Evolutionary conservation across 768 basidiomycete species (phyloP), one percentile per base, ranked within the genome.

Genomic region (Kwoniella botswanensis): DNA sequence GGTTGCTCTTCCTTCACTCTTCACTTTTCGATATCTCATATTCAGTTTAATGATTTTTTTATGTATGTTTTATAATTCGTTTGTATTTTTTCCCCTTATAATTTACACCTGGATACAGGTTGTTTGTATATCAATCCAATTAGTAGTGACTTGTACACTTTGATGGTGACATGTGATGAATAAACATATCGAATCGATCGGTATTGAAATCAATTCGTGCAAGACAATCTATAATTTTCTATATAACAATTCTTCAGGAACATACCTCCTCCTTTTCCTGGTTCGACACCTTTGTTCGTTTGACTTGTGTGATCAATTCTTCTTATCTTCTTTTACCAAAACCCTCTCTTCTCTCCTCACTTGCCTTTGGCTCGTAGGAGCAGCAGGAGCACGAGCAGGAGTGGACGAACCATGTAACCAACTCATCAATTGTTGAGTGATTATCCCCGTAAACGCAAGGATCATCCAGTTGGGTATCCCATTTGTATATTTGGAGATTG

Each of bases 381-480:
- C 54, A 29, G 41, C 24, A 17, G 55, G 13, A 44, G 55, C 42
- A 64, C 22, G 44, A 22, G 55, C 17, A 10, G 63, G 50, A 29
- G 50, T 22, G 21, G 65, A 15, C 18, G 41, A 35, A 29, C 12
- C 35, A 22, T 68, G 62, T 56, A 75, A 46, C 65, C 65, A 75
- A 24, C 50, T 59, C 55, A 71, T 41, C 2, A 73, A 11, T 17
- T 53, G 21, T 35, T 73, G 67, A 17, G 56, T 63, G 1, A 63
- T 10, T 13, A 58, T 15, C 11, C 71, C 68, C 44, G 46, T 41
- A 15, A 63, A 21, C 2, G 65, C 15, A 44, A 75, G 29, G 17
- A 65, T 54, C 4, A 63, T 43, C 68, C 68, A 70, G 21, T 21
- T 54, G 13, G 74, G 74, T 52, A 75, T 75, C 13, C 62, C 68